These are phyloP conservation scores for Candida argentea DNA, from an alignment of 805 yeast species.

Conservation along the genomic window DNA sequence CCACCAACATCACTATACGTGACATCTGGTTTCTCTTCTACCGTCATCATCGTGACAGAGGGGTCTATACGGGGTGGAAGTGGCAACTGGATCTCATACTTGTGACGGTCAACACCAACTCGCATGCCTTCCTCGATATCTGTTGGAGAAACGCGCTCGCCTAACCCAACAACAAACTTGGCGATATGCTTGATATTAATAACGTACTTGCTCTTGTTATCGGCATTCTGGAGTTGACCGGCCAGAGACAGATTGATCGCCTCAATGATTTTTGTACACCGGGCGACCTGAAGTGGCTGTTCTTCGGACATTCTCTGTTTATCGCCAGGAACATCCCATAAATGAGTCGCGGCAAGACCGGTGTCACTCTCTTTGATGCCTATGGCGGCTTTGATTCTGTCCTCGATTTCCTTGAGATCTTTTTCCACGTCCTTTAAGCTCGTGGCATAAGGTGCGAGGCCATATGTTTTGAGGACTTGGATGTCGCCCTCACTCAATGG, in stretches of 20 bases:
- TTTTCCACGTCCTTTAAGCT: constrained; percentile 74
- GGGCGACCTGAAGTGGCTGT: constrained; percentile 94
- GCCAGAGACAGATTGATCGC: constrained; percentile 31
- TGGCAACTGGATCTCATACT: constrained; percentile 94
- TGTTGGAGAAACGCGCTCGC: constrained; percentile 95
- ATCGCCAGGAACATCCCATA: constrained; percentile 98
- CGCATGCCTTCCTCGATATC: constrained; percentile 99
- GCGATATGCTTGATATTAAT: constrained; percentile 97
- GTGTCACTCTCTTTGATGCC: constrained; percentile 95
- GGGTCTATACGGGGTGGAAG: constrained; percentile 98
- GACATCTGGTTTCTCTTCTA: constrained; percentile 98
- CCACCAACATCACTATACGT: constrained; percentile 99
- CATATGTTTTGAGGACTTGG: constrained; percentile 93
- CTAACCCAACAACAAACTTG: constrained; percentile 91
- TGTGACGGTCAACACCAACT: constrained; percentile 96
- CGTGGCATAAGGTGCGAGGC: constrained; percentile 91
- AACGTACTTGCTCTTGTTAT: constrained; percentile 84
- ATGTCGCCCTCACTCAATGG: constrained; percentile 96
- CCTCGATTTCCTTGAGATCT: constrained; percentile 77
- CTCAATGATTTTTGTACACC: constrained; percentile 94
- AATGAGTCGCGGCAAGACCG: constrained; percentile 92
- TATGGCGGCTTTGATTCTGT: constrained; percentile 84
- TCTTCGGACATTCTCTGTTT: constrained; percentile 87
- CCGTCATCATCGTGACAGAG: constrained; percentile 98
- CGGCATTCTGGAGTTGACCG: constrained; percentile 43